These are phyloP conservation scores for Gossypium gossypioides DNA, from an alignment of 441 rosid species.

Conservation along the genomic window DNA sequence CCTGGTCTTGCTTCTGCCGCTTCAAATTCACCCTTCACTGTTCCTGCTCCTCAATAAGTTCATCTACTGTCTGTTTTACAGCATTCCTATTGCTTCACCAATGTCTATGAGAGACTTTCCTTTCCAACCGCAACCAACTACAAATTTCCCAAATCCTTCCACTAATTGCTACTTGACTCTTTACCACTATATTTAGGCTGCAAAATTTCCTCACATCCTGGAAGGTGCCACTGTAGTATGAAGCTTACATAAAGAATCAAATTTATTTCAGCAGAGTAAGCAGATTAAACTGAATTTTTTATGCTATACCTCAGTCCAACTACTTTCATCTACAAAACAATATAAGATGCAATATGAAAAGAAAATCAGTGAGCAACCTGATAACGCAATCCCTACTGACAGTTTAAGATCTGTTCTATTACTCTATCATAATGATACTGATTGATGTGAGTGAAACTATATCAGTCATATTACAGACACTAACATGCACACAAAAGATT, in stretches of 20 bases:
- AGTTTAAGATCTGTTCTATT: neutral
- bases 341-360: neutral
- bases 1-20: neutral
- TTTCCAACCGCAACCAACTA: neutral
- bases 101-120: neutral
- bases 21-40: neutral
- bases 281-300: neutral
- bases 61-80: neutral
- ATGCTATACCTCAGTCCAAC: neutral
- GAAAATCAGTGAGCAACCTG: neutral
- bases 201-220: neutral
- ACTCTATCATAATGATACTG: neutral
- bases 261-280: neutral
- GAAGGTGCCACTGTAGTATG: neutral
- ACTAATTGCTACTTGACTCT: neutral
- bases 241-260: neutral
- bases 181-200: neutral
- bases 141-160: neutral
- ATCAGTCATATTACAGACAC: neutral
- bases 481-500: neutral
- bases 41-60: neutral
- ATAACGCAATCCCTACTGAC: neutral
- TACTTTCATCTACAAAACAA: neutral
- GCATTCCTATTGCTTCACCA: neutral
- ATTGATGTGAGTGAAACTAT: neutral